phyloP scores from a whole-genome alignment of 108 stramenopile genomes.

The Pseudonitzschia multistriata region DNA sequence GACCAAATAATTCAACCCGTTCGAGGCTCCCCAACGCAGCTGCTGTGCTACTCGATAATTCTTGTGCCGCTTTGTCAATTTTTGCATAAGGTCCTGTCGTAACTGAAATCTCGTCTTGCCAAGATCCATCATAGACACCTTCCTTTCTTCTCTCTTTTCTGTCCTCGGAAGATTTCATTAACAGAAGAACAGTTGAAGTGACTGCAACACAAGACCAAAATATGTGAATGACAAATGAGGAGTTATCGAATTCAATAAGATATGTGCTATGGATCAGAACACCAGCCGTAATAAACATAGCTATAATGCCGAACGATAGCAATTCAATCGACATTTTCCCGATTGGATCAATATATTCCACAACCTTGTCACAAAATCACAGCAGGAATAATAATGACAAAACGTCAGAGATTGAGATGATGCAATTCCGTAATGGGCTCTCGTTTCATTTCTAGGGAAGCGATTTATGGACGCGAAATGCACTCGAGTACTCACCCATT shows the following conservation, averaged over 20 bases:
- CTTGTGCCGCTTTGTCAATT: slow-evolving; percentile 28
- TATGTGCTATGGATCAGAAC: slow-evolving; percentile 24
- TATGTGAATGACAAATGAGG: slow-evolving; percentile 12
- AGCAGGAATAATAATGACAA: not conserved
- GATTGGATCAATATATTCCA: slow-evolving; percentile 24
- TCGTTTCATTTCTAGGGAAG: not conserved
- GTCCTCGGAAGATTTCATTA: slow-evolving; percentile 34
- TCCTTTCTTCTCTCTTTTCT: slow-evolving; percentile 29
- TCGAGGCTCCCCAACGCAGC: slow-evolving; percentile 25
- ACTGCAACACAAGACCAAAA: slow-evolving; percentile 30
- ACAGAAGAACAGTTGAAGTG: slow-evolving; percentile 18
- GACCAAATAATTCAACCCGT: slow-evolving; percentile 17
- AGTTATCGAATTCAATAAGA: slow-evolving; percentile 16
- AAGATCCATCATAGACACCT: slow-evolving; percentile 36
- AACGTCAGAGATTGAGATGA: not conserved
- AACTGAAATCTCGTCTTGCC: slow-evolving; percentile 19
- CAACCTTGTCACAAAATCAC: not conserved
- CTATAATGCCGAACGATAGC: slow-evolving; percentile 27
- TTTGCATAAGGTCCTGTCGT: slow-evolving; percentile 26
- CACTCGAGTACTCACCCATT: slow-evolving; percentile 20
- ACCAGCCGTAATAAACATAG: slow-evolving; percentile 36
- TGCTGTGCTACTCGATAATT: slow-evolving; percentile 32
- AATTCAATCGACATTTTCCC: slow-evolving; percentile 28
- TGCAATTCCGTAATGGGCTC: not conserved
- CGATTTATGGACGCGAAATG: not conserved